Conservation (phyloP, 306 rosid species). For the Lathyrus oleraceus region DNA sequence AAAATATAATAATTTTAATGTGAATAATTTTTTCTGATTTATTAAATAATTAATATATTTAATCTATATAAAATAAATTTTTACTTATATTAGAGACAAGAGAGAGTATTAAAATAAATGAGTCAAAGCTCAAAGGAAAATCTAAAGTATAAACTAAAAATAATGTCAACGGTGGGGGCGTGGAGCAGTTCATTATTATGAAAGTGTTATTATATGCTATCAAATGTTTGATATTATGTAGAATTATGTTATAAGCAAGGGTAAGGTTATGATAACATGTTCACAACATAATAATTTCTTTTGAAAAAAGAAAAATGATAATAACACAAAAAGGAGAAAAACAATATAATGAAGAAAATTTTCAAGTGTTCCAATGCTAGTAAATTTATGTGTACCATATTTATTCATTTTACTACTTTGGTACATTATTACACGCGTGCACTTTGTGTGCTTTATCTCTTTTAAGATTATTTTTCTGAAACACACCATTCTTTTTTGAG, state of each 20-base stretch:
- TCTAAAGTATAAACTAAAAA: neutral
- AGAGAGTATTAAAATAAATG: too few species aligned
- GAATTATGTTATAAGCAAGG: slow-evolving; percentile 10
- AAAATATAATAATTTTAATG: too few species aligned
- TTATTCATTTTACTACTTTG: slow-evolving; percentile 34
- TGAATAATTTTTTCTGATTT: too few species aligned
- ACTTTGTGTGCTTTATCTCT: slow-evolving; percentile 42
- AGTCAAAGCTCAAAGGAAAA: slow-evolving; percentile 13
- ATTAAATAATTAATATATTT: too few species aligned
- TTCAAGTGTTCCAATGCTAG: neutral
- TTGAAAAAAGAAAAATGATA: neutral
- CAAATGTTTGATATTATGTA: slow-evolving; percentile 17
- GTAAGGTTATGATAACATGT: slow-evolving; percentile 8
- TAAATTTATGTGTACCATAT: neutral
- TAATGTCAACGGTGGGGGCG: slow-evolving; percentile 38
- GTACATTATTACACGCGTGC: slow-evolving; percentile 44
- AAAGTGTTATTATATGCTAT: slow-evolving; percentile 30
- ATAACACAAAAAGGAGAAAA: neutral
- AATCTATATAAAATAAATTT: too few species aligned
- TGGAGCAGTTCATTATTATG: slow-evolving; percentile 30
- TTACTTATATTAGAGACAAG: too few species aligned
- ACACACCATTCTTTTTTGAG: neutral
- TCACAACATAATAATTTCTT: slow-evolving; percentile 1
- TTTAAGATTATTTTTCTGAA: neutral
- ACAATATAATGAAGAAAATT: slow-evolving; percentile 17